These are phyloP conservation scores for Entomortierella parvispora DNA, from an alignment of 192 early-diverging fungal species.

Conservation along the genomic window DNA sequence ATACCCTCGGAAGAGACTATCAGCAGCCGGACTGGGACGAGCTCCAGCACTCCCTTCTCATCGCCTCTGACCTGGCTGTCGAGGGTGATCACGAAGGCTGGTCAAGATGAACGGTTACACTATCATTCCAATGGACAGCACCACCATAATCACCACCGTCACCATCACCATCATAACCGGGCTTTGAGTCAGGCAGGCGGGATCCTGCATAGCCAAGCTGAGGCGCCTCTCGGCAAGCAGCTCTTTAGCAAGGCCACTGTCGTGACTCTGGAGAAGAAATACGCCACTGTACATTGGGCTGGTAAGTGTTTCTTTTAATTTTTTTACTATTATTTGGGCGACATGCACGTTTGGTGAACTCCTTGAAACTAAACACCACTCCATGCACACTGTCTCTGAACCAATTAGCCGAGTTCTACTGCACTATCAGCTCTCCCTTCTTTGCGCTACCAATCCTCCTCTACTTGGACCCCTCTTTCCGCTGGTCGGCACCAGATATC, in stretches of 20 bases:
- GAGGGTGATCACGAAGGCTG: constrained; percentile 42
- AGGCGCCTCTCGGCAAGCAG: constrained; percentile 30
- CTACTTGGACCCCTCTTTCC: constrained; percentile 40
- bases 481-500: constrained; percentile 43
- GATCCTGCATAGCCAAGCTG: neutral
- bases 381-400: neutral
- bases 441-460: constrained; percentile 59
- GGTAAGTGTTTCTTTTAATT: constrained; percentile 9
- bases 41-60: neutral
- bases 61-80: constrained; percentile 39
- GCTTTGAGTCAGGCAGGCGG: neutral
- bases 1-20: neutral
- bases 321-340: neutral
- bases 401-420: constrained; percentile 60
- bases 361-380: neutral
- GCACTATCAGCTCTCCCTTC: constrained; percentile 61
- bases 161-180: constrained; percentile 12
- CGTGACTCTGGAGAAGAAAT: constrained; percentile 53
- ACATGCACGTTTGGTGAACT: neutral
- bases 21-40: neutral
- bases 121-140: constrained; percentile 28
- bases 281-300: constrained; percentile 51
- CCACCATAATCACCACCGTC: constrained; percentile 29
- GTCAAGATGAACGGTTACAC: constrained; percentile 39
- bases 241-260: constrained; percentile 54